Evolutionary conservation across 1,139 yeast genomes (phyloP), one percentile per base, ranked within the genome.

Genomic region (Zhuliangozyma blackwelliae): DNA sequence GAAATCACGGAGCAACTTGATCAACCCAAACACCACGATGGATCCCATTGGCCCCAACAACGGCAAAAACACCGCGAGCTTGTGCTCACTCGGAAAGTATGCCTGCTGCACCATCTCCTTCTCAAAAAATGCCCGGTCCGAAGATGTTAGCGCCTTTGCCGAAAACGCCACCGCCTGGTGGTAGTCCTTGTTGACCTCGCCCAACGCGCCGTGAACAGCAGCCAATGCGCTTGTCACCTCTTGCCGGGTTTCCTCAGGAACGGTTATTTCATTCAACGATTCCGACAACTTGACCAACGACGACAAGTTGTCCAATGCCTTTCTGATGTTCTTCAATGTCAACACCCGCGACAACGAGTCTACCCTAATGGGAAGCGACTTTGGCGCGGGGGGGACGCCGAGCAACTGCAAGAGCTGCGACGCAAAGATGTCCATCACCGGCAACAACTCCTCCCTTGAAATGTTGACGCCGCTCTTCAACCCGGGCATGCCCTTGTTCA

Each of bases 91-190:
- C 0, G 97, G 97, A 68, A 90, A 89, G 52, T 85, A 89, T 34
- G 85, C 86, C 54, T 90, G 97, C 52, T 88, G 96, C 7, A 90
- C 92, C 95, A 92, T 90, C 58, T 84, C 90, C 50, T 86, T 85
- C 48, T 90, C 95, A 57, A 90, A 92, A 52, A 92, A 90, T 0
- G 97, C 97, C 28, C 68, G 65, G 50, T 88, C 85, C 1, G 95
- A 79, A 27, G 65, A 58, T 29, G 64, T 57, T 25, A 77, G 66
- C 7, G 92, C 79, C 13, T 58, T 52, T 10, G 82, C 77, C 1
- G 95, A 79, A 19, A 63, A 56, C 1, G 61, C 47, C 46, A 81
- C 68, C 0, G 90, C 80, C 5, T 42, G 43, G 25, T 50, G 52
- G 3, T 49, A 37, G 9, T 55, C 54, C 10, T 9, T 9, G 10